phyloP scores from a whole-genome alignment of 768 basidiomycete genomes.

The Leucocoprinus birnbaumii region DNA sequence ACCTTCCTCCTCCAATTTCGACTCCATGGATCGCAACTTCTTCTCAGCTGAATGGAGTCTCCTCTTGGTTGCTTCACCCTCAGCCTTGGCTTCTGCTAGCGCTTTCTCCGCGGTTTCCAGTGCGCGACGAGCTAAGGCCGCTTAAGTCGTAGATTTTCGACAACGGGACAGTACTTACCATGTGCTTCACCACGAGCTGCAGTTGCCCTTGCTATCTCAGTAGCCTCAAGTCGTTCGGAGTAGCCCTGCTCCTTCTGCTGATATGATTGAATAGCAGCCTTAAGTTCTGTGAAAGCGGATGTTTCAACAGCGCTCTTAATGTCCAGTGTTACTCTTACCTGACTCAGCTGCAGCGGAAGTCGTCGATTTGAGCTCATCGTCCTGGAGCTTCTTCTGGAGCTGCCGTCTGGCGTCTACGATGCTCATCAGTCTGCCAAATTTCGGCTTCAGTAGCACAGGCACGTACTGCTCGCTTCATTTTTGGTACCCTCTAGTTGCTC shows the following conservation, averaged over 20 bases:
- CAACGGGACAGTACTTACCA: conserved; percentile 34
- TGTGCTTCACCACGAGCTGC: conserved; percentile 61
- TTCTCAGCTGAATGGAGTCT: conserved; percentile 47
- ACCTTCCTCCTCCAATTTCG: conserved; percentile 64
- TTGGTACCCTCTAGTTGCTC: conserved; percentile 58
- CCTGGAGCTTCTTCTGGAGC: conserved; percentile 57
- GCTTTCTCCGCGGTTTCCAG: conserved; percentile 62
- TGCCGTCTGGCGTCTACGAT: conserved; percentile 53
- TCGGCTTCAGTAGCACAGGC: neutral
- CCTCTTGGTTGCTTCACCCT: conserved; percentile 50
- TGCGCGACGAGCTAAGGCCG: conserved; percentile 49
- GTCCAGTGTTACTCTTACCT: conserved; percentile 31
- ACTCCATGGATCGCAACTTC: conserved; percentile 55
- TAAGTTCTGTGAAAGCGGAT: conserved; percentile 43
- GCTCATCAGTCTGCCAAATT: neutral
- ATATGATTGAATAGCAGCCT: conserved; percentile 61
- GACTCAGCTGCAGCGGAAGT: conserved; percentile 58
- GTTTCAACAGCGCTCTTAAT: neutral
- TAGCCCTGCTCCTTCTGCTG: conserved; percentile 60
- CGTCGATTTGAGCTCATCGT: conserved; percentile 57
- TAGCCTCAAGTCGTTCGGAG: conserved; percentile 58
- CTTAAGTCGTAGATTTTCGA: conserved; percentile 10
- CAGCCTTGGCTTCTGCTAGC: conserved; percentile 45
- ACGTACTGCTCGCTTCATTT: conserved; percentile 56
- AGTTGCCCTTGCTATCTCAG: conserved; percentile 67